These are phyloP conservation scores for Skeletonema menzelii DNA, from an alignment of 108 stramenopile genomes.

Conservation along the genomic window DNA sequence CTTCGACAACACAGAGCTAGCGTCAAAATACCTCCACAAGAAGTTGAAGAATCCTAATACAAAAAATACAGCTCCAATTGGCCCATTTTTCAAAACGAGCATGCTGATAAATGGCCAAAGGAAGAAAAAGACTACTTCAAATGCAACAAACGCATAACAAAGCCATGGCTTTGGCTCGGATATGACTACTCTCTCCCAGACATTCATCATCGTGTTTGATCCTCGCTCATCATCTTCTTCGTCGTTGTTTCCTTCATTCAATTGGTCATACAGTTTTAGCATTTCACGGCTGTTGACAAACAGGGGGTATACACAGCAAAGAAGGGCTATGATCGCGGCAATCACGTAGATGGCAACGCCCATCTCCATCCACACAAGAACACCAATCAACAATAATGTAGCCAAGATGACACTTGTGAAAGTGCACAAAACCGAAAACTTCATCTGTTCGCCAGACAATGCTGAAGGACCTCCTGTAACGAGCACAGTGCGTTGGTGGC, in stretches of 20 bases:
- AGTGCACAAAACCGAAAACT: slow-evolving; percentile 25
- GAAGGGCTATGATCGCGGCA: slow-evolving; percentile 26
- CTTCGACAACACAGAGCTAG: slow-evolving; percentile 29
- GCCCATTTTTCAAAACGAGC: slow-evolving; percentile 22
- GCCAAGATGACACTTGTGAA: slow-evolving; percentile 14
- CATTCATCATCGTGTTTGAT: neutral
- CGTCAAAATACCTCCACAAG: slow-evolving; percentile 44
- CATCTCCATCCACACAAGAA: slow-evolving; percentile 50
- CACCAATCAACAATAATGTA: slow-evolving; percentile 23
- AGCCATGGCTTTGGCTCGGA: slow-evolving; percentile 48
- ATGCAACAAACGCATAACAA: slow-evolving; percentile 42
- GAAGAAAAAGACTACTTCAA: slow-evolving; percentile 60
- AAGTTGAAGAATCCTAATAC: slow-evolving; percentile 35
- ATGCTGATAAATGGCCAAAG: slow-evolving; percentile 53
- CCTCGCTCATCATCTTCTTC: slow-evolving; percentile 41
- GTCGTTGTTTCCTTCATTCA: slow-evolving; percentile 8
- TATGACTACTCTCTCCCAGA: slow-evolving; percentile 51
- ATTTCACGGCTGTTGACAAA: slow-evolving; percentile 11
- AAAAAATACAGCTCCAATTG: slow-evolving; percentile 32
- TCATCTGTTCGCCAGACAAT: slow-evolving; percentile 27
- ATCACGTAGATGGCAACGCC: slow-evolving; percentile 29
- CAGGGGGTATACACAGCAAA: slow-evolving; percentile 35
- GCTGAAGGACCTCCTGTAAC: slow-evolving; percentile 32
- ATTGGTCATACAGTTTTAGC: slow-evolving; percentile 23
- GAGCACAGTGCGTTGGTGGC: slow-evolving; percentile 6